Percentiles rank a stretch among this genome's conserved stretches.
Evolutionary conservation across 2,329 filamentous ascomycete genomes (phyloP).

Genomic region (Dichotomopilus funicola): DNA sequence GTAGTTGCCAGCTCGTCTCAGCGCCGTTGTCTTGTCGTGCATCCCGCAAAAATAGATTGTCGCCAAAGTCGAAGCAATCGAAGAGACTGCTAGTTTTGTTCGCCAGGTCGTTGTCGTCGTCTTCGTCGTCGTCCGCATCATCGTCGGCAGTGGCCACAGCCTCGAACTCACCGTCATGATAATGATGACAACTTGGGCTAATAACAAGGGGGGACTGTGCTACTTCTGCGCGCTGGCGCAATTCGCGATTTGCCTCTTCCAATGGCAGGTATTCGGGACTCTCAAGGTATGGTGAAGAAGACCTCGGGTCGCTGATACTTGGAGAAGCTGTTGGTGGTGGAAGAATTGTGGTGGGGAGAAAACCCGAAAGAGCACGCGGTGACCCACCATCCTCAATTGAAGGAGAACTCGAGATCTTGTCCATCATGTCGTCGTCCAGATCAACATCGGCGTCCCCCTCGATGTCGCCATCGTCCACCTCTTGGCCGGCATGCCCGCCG

Average conservation of each 20-base stretch:
- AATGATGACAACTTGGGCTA: constrained; percentile 30
- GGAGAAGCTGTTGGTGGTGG: constrained; percentile 27
- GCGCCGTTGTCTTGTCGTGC: neutral
- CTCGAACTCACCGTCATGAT: constrained; percentile 43
- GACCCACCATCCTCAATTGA: constrained; percentile 99
- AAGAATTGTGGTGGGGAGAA: constrained; percentile 40
- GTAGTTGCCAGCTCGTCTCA: neutral
- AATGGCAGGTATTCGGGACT: constrained; percentile 30
- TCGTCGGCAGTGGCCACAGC: constrained; percentile 16
- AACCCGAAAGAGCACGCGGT: constrained; percentile 35
- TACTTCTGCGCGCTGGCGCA: constrained; percentile 29
- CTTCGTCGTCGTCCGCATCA: neutral
- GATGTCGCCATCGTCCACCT: constrained; percentile 54
- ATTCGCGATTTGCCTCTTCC: constrained; percentile 20
- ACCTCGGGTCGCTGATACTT: constrained; percentile 31
- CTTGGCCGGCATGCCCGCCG: constrained; percentile 44
- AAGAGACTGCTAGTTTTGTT: constrained; percentile 1
- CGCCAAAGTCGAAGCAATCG: neutral
- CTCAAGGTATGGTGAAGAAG: constrained; percentile 39
- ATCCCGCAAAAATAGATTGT: neutral
- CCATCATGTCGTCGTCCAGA: constrained; percentile 89
- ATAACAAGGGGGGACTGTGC: constrained; percentile 11
- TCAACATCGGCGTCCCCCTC: constrained; percentile 65
- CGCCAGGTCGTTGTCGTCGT: neutral
- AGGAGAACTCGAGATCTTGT: constrained; percentile 96